phyloP scores from a whole-genome alignment of 306 rosid genomes.

The Calophaca sinica region DNA sequence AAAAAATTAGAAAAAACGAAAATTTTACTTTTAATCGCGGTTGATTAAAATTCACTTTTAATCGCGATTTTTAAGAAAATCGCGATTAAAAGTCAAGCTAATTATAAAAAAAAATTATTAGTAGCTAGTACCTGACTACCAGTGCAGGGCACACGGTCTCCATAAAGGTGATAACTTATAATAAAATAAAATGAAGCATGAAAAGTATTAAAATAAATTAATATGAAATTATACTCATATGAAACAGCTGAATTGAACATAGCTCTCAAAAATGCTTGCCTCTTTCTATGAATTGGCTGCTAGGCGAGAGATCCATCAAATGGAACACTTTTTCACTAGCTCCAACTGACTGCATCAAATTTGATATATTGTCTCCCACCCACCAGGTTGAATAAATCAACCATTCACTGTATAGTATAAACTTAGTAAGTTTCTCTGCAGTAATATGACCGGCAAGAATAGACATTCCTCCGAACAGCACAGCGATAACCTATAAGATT shows the following conservation, averaged over 20 bases:
- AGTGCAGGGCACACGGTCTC: too few relatives aligned
- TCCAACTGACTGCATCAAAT: constrained; percentile 91
- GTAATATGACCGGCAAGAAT: constrained; percentile 86
- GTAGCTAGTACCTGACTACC: too few relatives aligned
- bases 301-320: constrained; percentile 83
- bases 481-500: constrained; percentile 76
- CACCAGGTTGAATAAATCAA: too few relatives aligned
- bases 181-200: constrained; percentile 32
- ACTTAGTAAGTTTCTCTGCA: constrained; percentile 87
- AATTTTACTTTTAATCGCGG: too few relatives aligned
- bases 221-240: too few relatives aligned
- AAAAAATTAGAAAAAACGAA: too few relatives aligned
- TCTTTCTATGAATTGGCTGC: constrained; percentile 69
- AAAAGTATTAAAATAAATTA: constrained; percentile 20
- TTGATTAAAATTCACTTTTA: too few relatives aligned
- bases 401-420: constrained; percentile 89
- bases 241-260: constrained; percentile 25
- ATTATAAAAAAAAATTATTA: too few relatives aligned
- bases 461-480: constrained; percentile 81
- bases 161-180: constrained; percentile 6
- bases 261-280: constrained; percentile 60
- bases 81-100: too few relatives aligned
- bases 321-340: constrained; percentile 95
- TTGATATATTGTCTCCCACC: constrained; percentile 90
- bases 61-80: too few relatives aligned